A percentile compares a stretch with the other conserved stretches of the same genome.
Evolutionary conservation across 2,329 filamentous ascomycete species (phyloP).

Genomic region (Trichoderma oligosporum): DNA sequence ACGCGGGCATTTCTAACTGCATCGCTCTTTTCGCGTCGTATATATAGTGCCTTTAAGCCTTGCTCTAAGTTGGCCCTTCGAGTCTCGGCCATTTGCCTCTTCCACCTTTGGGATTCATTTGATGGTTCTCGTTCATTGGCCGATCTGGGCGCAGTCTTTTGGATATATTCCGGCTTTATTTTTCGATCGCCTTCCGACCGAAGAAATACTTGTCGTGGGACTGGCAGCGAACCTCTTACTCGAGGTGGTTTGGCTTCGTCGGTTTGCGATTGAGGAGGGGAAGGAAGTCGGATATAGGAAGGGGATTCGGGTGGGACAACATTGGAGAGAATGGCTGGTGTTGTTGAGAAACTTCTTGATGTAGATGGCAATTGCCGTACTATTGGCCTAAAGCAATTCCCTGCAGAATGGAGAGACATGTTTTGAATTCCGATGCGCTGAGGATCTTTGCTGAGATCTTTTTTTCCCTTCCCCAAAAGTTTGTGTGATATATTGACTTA

Average conservation of each 20-base stretch:
- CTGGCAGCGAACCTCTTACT: constrained; percentile 75
- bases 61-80: constrained; percentile 69
- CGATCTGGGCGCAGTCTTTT: constrained; percentile 55
- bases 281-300: constrained; percentile 77
- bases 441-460: not conserved
- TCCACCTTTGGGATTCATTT: constrained; percentile 54
- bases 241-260: constrained; percentile 44
- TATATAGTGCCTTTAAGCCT: constrained; percentile 66
- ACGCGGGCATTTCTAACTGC: constrained; percentile 37
- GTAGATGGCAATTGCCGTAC: constrained; percentile 27
- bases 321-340: constrained; percentile 40
- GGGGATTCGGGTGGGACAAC: constrained; percentile 82
- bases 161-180: constrained; percentile 57
- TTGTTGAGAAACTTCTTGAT: constrained; percentile 35
- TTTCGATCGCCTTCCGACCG: constrained; percentile 56
- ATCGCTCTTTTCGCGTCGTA: constrained; percentile 54
- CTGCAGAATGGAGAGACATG: constrained; percentile 29
- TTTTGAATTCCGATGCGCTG: constrained; percentile 20
- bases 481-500: constrained; percentile 15
- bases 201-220: constrained; percentile 77
- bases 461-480: not conserved
- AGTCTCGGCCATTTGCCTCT: constrained; percentile 65
- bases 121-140: constrained; percentile 36
- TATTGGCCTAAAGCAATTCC: constrained; percentile 27
- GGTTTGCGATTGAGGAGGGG: constrained; percentile 73